These are phyloP conservation scores for Talaromyces sp. DNA, from an alignment of 2,329 filamentous ascomycete species.

Conservation along the genomic window DNA sequence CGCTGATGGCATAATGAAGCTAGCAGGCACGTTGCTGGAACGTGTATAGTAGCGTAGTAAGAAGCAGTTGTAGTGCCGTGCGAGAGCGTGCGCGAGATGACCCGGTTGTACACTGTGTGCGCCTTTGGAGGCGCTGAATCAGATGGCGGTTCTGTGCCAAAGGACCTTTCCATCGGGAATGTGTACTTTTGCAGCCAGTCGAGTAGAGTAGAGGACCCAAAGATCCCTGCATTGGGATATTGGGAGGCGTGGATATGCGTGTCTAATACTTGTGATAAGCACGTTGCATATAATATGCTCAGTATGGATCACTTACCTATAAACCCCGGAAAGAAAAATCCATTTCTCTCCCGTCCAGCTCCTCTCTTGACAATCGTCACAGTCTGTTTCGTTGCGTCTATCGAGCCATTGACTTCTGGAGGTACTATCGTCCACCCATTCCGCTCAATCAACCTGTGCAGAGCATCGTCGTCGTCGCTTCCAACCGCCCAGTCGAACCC, in stretches of 20 bases:
- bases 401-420: constrained; percentile 15
- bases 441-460: constrained; percentile 21
- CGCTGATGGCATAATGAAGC: constrained; percentile 72
- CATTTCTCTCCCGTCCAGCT: constrained; percentile 32
- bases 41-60: constrained; percentile 91
- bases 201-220: constrained; percentile 86
- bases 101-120: constrained; percentile 64
- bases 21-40: constrained; percentile 83
- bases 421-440: constrained; percentile 27
- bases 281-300: no score
- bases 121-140: constrained; percentile 22
- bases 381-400: constrained; percentile 12
- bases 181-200: constrained; percentile 95
- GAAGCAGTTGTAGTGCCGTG: constrained; percentile 90
- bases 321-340: constrained; percentile 46
- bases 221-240: constrained; percentile 90
- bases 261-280: constrained; percentile 51
- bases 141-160: constrained; percentile 40
- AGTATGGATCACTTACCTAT: constrained; percentile 30
- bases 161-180: constrained; percentile 82
- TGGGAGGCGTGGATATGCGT: constrained; percentile 94
- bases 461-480: constrained; percentile 20
- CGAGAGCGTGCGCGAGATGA: constrained; percentile 73
- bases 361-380: constrained; percentile 29
- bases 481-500: constrained; percentile 30